Percentiles rank a stretch among this genome's conserved stretches.
These are phyloP conservation scores for Ogataea philodendri DNA, from an alignment of 805 yeast species.

Conservation along the genomic window DNA sequence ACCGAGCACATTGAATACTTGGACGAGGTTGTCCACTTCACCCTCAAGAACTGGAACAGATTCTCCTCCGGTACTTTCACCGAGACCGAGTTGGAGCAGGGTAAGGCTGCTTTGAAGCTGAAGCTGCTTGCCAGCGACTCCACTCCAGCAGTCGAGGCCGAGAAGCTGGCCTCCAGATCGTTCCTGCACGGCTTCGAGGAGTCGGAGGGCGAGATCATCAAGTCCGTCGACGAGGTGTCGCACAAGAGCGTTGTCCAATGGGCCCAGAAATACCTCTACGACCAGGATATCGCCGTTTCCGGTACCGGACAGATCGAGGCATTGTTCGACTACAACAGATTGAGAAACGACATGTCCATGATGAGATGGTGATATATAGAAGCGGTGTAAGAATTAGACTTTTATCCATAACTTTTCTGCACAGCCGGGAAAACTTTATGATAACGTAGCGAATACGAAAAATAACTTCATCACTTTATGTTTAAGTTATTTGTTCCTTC, in stretches of 20 bases:
- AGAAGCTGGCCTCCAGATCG: slow-evolving; percentile 57
- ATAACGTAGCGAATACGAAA: slow-evolving; percentile 10
- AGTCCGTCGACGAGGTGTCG: slow-evolving; percentile 61
- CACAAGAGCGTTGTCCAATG: slow-evolving; percentile 61
- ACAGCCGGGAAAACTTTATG: slow-evolving; percentile 9
- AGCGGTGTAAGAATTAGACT: slow-evolving; percentile 2
- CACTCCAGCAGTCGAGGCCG: slow-evolving; percentile 42
- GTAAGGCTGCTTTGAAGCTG: slow-evolving; percentile 68
- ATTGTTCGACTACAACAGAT: slow-evolving; percentile 78
- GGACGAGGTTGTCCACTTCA: slow-evolving; percentile 79
- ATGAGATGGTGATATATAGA: slow-evolving; percentile 61
- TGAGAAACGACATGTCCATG: slow-evolving; percentile 87
- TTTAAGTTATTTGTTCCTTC: slow-evolving; percentile 7
- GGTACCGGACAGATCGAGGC: slow-evolving; percentile 87
- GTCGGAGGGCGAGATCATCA: slow-evolving; percentile 57
- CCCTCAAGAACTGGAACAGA: slow-evolving; percentile 86
- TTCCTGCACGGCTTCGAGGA: slow-evolving; percentile 62
- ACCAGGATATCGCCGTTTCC: slow-evolving; percentile 78
- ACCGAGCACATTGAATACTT: slow-evolving; percentile 56
- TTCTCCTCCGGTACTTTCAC: slow-evolving; percentile 65
- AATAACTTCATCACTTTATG: slow-evolving; percentile 4
- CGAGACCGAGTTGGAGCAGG: slow-evolving; percentile 76
- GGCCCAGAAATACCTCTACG: slow-evolving; percentile 79
- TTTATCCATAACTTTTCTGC: slow-evolving; percentile 1
- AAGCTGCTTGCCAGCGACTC: slow-evolving; percentile 52